Evolutionary conservation across 768 basidiomycete species (phyloP).

Genomic region (Multifurca ochricompacta): DNA sequence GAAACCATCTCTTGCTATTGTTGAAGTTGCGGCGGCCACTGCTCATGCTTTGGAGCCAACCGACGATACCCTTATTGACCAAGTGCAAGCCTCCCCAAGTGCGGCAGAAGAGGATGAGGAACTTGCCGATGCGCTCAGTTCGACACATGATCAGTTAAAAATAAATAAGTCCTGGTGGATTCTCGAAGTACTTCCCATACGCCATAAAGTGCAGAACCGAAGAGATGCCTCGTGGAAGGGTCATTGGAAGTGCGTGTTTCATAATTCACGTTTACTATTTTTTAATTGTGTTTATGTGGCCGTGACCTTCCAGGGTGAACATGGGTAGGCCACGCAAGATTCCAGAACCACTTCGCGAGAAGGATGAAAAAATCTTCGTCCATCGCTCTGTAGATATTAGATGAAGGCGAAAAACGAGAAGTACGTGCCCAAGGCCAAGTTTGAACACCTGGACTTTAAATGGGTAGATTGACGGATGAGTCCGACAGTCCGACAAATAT

Average conservation of each 20-base stretch:
- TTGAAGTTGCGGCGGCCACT: neutral
- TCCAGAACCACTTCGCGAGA: neutral
- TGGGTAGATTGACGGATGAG: conserved; percentile 22
- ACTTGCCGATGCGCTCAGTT: conserved; percentile 45
- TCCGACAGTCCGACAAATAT: too few relatives aligned
- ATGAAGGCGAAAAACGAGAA: conserved; percentile 21
- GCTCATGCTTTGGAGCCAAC: conserved; percentile 4
- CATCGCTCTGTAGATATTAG: conserved; percentile 7
- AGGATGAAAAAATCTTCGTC: neutral
- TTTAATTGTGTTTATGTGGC: neutral
- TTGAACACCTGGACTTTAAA: conserved; percentile 12
- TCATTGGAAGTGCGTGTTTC: neutral
- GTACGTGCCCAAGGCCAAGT: conserved; percentile 29
- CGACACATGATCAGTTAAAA: conserved; percentile 51
- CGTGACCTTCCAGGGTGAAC: neutral
- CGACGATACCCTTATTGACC: conserved; percentile 18
- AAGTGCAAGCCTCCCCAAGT: conserved; percentile 11
- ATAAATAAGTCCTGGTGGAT: conserved; percentile 53
- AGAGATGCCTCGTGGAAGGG: neutral
- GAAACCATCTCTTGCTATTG: neutral
- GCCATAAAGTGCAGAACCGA: neutral
- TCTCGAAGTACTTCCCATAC: conserved; percentile 40
- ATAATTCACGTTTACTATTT: neutral
- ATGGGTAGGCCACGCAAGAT: neutral
- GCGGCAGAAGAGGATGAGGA: conserved; percentile 53